Evolutionary conservation across 805 yeast species (phyloP), one percentile per base, ranked within the genome.

Genomic region (Monosporozyma solicola): DNA sequence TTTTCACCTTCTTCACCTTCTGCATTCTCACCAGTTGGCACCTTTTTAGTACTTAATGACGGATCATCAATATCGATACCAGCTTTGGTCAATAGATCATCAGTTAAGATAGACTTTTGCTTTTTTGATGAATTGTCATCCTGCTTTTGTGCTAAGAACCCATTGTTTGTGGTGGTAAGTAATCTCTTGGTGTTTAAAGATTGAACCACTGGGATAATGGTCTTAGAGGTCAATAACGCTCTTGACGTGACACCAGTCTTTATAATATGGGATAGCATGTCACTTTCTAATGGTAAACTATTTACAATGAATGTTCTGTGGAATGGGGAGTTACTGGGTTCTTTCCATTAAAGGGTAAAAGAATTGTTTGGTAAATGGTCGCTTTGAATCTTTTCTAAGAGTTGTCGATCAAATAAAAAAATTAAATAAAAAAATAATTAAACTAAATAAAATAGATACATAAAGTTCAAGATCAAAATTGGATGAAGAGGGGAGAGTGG

Each of bases 21-120:
- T 5, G 4, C 37, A 11, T 50, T 60, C 46, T 54, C 56, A 11
- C 51, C 60, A 8, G 57, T 20, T n/a, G 57, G 58, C n/a, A 54
- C 58, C n/a, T 57, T 55, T 10, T 35, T 35, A 35, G 52, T 50
- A 11, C 53, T 56, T 24, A 60, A 59, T n/a, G 61, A 51, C 8
- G 67, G 53, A 29, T 55, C 71, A 33, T 78, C 79, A 3, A 74
- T 67, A 53, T 88, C 92, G 53, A 90, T 80, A 41, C 97, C 97
- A 11, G 96, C 96, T 62, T 83, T 81, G 33, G 85, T 84, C 54
- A 91, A 76, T 63, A 90, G 63, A 64, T 90, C 96, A 56, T 91
- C 96, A 49, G 85, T 82, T 57, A 91, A 74, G 59, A 90, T 78
- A 20, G 87, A 78, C 57, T 79, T 66, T 43, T 73, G 68, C 53